phyloP scores from a whole-genome alignment of 805 yeast genomes.

The Teunomyces aglyptinius region DNA sequence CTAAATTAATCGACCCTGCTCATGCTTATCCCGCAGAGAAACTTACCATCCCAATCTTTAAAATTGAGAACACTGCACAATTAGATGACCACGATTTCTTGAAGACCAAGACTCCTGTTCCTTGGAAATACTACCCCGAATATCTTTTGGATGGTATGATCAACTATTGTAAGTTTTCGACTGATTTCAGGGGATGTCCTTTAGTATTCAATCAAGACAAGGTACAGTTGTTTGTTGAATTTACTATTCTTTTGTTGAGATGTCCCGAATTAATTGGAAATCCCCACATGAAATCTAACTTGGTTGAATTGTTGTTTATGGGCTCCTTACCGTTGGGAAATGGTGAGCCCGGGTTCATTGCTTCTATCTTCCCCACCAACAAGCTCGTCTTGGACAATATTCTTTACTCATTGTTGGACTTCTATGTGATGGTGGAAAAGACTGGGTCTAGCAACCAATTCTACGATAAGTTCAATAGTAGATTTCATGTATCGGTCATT shows the following conservation, averaged over 20 bases:
- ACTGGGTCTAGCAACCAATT: conserved; percentile 95
- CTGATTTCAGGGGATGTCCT: conserved; percentile 56
- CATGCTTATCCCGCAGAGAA: conserved; percentile 58
- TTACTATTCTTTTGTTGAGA: conserved; percentile 71
- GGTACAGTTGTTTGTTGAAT: conserved; percentile 60
- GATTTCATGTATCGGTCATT: conserved; percentile 82
- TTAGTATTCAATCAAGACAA: conserved; percentile 52
- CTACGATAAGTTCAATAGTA: conserved; percentile 89
- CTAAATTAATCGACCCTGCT: conserved; percentile 68
- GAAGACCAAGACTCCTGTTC: conserved; percentile 62
- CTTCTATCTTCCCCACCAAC: conserved; percentile 61
- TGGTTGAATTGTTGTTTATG: conserved; percentile 74
- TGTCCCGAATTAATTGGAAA: conserved; percentile 85
- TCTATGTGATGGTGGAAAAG: conserved; percentile 91
- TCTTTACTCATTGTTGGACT: conserved; percentile 79
- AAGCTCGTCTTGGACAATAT: conserved; percentile 61
- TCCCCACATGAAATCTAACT: conserved; percentile 86
- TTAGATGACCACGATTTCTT: conserved; percentile 74
- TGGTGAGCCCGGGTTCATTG: conserved; percentile 73
- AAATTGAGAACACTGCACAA: conserved; percentile 60
- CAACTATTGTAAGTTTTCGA: conserved; percentile 63
- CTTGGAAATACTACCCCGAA: conserved; percentile 85
- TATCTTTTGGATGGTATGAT: conserved; percentile 79
- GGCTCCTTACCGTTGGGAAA: conserved; percentile 61
- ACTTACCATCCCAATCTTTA: conserved; percentile 52